These are phyloP conservation scores for Claviceps quebecensis DNA, from an alignment of 2,329 filamentous ascomycete species.

Conservation along the genomic window DNA sequence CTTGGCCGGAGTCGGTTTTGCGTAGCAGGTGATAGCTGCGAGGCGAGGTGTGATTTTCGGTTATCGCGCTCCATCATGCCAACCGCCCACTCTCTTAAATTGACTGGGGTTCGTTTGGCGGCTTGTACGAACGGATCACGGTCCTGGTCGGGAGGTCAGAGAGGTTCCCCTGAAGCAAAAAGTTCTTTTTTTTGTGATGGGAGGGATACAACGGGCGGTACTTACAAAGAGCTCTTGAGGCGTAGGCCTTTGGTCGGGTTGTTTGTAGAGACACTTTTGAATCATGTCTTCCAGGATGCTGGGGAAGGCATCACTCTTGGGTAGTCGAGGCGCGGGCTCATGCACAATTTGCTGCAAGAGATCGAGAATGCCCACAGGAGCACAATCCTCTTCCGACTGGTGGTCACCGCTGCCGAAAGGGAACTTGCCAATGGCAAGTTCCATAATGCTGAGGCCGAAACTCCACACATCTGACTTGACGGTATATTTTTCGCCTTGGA, in stretches of 20 bases:
- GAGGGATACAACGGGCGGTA: too few relatives aligned
- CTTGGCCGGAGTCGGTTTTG: conserved; percentile 57
- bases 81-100: conserved; percentile 85
- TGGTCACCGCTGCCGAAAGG: conserved; percentile 71
- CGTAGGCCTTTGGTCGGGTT: conserved; percentile 76
- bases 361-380: conserved; percentile 88
- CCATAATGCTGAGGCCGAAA: conserved; percentile 90
- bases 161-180: too few relatives aligned
- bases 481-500: conserved; percentile 91
- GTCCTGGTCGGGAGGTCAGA: conserved; percentile 41
- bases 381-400: conserved; percentile 58
- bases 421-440: conserved; percentile 92
- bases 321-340: conserved; percentile 82
- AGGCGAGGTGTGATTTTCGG: conserved; percentile 82
- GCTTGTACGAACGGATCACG: conserved; percentile 90
- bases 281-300: conserved; percentile 93
- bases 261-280: conserved; percentile 85
- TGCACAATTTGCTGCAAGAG: conserved; percentile 94
- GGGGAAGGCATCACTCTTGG: conserved; percentile 95
- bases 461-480: conserved; percentile 99
- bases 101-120: conserved; percentile 89
- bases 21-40: conserved; percentile 64
- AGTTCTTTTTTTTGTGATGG: background rate
- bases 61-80: conserved; percentile 91
- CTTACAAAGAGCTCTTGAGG: conserved; percentile 78